A percentile compares a stretch with the other conserved stretches of the same genome.
Evolutionary conservation across 1,139 yeast genomes (phyloP).

Genomic region (Wickerhamiella infanticola): DNA sequence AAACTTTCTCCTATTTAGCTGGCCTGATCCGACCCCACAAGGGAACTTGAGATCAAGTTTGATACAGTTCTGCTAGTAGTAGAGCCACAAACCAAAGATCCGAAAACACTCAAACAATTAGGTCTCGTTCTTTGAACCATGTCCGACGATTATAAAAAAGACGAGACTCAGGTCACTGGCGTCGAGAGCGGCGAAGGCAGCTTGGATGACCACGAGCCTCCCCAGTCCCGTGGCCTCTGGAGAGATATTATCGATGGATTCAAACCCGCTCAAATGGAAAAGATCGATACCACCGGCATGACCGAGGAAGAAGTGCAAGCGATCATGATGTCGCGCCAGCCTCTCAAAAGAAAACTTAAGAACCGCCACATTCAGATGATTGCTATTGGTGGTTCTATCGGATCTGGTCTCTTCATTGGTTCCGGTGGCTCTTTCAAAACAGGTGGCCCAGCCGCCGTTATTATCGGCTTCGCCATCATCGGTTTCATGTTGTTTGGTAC

Average conservation of each 20-base stretch:
- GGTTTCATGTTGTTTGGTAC: slow-evolving; percentile 54
- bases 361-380: slow-evolving; percentile 46
- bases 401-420: slow-evolving; percentile 63
- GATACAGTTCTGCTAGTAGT: no score
- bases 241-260: slow-evolving; percentile 33
- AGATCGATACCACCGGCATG: slow-evolving; percentile 41
- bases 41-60: no score
- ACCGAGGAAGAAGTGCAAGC: slow-evolving; percentile 57
- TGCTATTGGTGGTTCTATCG: slow-evolving; percentile 69
- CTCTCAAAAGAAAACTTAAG: slow-evolving; percentile 42
- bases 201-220: no score
- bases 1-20: no score
- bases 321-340: slow-evolving; percentile 50
- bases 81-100: no score
- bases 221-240: slow-evolving; percentile 18
- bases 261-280: slow-evolving; percentile 40
- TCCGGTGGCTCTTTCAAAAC: slow-evolving; percentile 46
- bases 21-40: no score
- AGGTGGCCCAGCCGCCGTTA: slow-evolving; percentile 69
- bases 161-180: no score
- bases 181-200: no score
- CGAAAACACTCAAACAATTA: no score
- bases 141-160: no score
- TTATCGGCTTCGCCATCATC: slow-evolving; percentile 54
- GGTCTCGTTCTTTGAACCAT: no score